These are phyloP conservation scores for Flaveria brownii DNA, from an alignment of 129 eudicot species.

Conservation along the genomic window DNA sequence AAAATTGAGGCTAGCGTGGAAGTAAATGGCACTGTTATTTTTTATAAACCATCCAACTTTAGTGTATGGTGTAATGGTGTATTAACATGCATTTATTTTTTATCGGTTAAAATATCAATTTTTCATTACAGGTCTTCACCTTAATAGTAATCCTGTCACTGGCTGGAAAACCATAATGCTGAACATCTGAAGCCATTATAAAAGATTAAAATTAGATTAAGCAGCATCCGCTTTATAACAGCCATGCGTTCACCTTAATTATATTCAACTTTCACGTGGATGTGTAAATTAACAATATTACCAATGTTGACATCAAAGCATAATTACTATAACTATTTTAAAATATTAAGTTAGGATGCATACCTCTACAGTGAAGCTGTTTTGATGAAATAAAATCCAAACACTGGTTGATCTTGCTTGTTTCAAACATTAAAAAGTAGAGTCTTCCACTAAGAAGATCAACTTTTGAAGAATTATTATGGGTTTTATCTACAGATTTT, in stretches of 20 bases:
- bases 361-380: slow-evolving; percentile 63
- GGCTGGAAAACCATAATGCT: slow-evolving; percentile 39
- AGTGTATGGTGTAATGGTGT: slow-evolving; percentile 19
- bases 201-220: slow-evolving; percentile 20
- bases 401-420: slow-evolving; percentile 73
- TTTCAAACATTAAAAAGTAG: slow-evolving; percentile 80
- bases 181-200: slow-evolving; percentile 55
- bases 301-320: slow-evolving; percentile 4
- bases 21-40: slow-evolving; percentile 8
- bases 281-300: neutral
- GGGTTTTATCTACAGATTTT: slow-evolving; percentile 29
- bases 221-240: neutral
- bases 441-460: slow-evolving; percentile 58
- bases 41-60: slow-evolving; percentile 14
- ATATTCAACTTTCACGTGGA: neutral
- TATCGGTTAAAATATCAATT: slow-evolving; percentile 6
- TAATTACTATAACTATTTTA: neutral
- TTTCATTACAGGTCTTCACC: slow-evolving; percentile 48
- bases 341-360: neutral
- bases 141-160: slow-evolving; percentile 47
- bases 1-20: neutral
- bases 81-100: slow-evolving; percentile 7
- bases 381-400: slow-evolving; percentile 72
- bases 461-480: slow-evolving; percentile 30
- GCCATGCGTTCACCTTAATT: neutral